Evolutionary conservation across 768 basidiomycete species (phyloP).

Genomic region (Neoboletus brunneissimus): DNA sequence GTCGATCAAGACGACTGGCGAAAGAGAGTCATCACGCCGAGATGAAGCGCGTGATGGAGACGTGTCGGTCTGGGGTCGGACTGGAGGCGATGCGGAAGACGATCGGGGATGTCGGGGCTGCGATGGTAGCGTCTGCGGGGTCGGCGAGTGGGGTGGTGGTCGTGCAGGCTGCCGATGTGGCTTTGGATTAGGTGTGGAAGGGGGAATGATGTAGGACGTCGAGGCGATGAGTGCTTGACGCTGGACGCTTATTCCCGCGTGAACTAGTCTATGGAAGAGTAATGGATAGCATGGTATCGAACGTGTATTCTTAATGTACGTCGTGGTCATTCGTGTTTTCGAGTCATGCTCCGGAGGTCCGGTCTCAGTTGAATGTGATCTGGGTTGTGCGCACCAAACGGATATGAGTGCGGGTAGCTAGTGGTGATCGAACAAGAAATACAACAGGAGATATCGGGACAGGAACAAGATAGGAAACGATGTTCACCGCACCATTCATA

Average conservation of each 20-base stretch:
- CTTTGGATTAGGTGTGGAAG: too few relatives aligned
- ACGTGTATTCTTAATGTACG: too few relatives aligned
- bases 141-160: constrained; percentile 58
- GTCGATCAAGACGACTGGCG: constrained; percentile 72
- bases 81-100: constrained; percentile 59
- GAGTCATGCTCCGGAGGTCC: too few relatives aligned
- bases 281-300: too few relatives aligned
- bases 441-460: not conserved
- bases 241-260: too few relatives aligned
- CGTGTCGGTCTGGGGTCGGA: constrained; percentile 19
- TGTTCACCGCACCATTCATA: constrained; percentile 17
- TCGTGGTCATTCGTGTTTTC: too few relatives aligned
- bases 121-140: constrained; percentile 60
- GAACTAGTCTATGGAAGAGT: too few relatives aligned
- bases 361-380: too few relatives aligned
- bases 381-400: not conserved
- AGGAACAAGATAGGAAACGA: not conserved
- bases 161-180: constrained; percentile 40
- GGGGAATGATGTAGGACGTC: too few relatives aligned
- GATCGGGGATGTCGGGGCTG: constrained; percentile 83
- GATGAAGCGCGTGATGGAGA: constrained; percentile 58
- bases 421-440: not conserved
- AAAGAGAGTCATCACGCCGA: constrained; percentile 73
- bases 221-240: too few relatives aligned
- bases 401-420: not conserved